Conservation (phyloP, 352 stramenopile species). For the Aphanomyces astaci region DNA sequence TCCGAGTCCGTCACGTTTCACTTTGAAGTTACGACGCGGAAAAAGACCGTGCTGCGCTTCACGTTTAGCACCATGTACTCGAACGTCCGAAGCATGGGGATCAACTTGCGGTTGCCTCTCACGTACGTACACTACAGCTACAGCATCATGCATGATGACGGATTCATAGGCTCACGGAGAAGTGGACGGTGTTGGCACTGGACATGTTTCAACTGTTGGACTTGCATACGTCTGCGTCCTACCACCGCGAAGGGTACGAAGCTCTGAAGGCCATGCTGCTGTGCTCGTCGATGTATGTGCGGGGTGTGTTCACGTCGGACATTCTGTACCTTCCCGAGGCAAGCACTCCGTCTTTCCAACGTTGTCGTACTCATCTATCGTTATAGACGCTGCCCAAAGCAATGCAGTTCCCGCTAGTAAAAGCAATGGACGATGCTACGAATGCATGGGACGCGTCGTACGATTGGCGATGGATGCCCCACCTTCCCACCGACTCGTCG, state of each 20-base stretch:
- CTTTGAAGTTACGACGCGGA: slow-evolving; percentile 57
- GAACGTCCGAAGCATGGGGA: slow-evolving; percentile 43
- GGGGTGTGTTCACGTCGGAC: slow-evolving; percentile 54
- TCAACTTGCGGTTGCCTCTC: slow-evolving; percentile 51
- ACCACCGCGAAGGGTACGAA: slow-evolving; percentile 47
- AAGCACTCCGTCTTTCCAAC: not conserved
- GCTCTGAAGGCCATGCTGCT: slow-evolving; percentile 62
- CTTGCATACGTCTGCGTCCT: slow-evolving; percentile 60
- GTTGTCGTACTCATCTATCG: not conserved
- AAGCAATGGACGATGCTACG: slow-evolving; percentile 2
- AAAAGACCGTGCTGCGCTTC: slow-evolving; percentile 56
- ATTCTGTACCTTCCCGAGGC: slow-evolving; percentile 42
- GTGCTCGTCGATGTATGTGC: slow-evolving; percentile 55
- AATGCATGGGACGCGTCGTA: slow-evolving; percentile 28
- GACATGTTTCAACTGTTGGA: slow-evolving; percentile 58
- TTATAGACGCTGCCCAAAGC: slow-evolving; percentile 36
- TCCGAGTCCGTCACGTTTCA: slow-evolving; percentile 53
- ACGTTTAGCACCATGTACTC: slow-evolving; percentile 67
- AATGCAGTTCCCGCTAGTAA: slow-evolving; percentile 29
- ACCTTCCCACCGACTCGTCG: slow-evolving; percentile 7
- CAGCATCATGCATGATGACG: not conserved
- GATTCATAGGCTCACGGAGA: slow-evolving; percentile 32
- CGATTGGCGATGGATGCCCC: slow-evolving; percentile 31
- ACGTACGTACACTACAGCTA: slow-evolving; percentile 25
- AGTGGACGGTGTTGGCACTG: slow-evolving; percentile 57